These are phyloP conservation scores for Tieghemiomyces parasiticus DNA, from an alignment of 192 early-diverging fungal genomes.

Conservation along the genomic window DNA sequence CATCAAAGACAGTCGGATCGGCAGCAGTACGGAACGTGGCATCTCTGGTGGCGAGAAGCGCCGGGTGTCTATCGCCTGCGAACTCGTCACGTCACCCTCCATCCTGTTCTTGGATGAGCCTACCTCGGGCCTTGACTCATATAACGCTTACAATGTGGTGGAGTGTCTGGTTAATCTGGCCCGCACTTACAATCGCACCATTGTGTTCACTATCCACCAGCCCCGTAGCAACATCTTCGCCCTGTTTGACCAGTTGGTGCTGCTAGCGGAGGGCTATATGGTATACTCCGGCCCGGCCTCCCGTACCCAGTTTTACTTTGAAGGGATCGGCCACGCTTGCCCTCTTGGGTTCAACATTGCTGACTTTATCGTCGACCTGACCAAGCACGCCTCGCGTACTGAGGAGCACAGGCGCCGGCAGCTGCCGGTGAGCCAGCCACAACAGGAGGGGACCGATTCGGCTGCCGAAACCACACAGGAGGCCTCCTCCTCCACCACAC, in stretches of 20 bases:
- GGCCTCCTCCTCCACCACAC: neutral
- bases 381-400: constrained; percentile 7
- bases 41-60: constrained; percentile 89
- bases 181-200: constrained; percentile 54
- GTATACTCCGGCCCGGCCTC: constrained; percentile 68
- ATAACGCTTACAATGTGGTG: constrained; percentile 90
- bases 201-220: constrained; percentile 91
- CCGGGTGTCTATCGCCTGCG: constrained; percentile 85
- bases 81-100: constrained; percentile 81
- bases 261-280: constrained; percentile 66
- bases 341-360: constrained; percentile 85
- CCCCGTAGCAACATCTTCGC: constrained; percentile 83
- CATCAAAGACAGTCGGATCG: constrained; percentile 71
- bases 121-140: constrained; percentile 74
- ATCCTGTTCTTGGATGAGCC: constrained; percentile 84
- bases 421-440: neutral
- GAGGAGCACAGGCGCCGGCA: neutral
- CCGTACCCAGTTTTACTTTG: constrained; percentile 52
- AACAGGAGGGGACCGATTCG: neutral
- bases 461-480: neutral
- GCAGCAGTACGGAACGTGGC: constrained; percentile 48
- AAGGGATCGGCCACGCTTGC: constrained; percentile 59
- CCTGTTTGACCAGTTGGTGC: constrained; percentile 77
- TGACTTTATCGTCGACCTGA: constrained; percentile 48
- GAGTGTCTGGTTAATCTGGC: constrained; percentile 73